A percentile compares a stretch with the other conserved stretches of the same genome.
Conservation (phyloP, 2,329 filamentous ascomycete species). For the Botrytis fabae region DNA sequence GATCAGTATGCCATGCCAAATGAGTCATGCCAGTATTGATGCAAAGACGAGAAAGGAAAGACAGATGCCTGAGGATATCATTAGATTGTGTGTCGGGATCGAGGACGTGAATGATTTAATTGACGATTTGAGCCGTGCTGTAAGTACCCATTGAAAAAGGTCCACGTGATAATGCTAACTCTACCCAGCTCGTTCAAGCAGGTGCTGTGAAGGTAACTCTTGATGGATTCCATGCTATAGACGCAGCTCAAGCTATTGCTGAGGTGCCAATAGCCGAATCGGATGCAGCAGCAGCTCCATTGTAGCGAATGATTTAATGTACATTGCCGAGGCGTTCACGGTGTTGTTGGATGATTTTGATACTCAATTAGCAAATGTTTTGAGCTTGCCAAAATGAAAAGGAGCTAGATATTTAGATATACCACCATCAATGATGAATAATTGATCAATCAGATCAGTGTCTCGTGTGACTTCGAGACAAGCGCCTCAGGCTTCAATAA, state of each 20-base stretch:
- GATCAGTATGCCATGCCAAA: constrained; percentile 99
- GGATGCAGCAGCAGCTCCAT: constrained; percentile 34
- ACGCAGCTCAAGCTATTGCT: constrained; percentile 33
- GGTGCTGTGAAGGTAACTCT: constrained; percentile 86
- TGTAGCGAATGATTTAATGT: constrained; percentile 22
- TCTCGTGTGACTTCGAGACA: constrained; percentile 8
- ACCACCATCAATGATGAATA: constrained; percentile 5
- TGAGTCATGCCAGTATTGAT: constrained; percentile 99
- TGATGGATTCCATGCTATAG: constrained; percentile 72
- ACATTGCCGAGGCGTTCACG: constrained; percentile 29
- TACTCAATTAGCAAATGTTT: constrained; percentile 16
- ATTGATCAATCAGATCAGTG: constrained; percentile 20
- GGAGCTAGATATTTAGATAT: constrained; percentile 15
- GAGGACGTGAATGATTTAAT: constrained; percentile 90
- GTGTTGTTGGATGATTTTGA: constrained; percentile 10
- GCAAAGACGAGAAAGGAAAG: constrained; percentile 87
- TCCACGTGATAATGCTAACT: constrained; percentile 30
- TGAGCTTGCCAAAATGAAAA: neutral
- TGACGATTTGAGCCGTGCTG: constrained; percentile 86
- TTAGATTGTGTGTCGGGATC: constrained; percentile 92
- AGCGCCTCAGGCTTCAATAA: constrained; percentile 4
- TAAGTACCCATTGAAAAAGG: constrained; percentile 53
- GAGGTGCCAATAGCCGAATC: constrained; percentile 37
- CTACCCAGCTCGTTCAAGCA: constrained; percentile 77
- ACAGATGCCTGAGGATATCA: constrained; percentile 95